A percentile compares a stretch with the other conserved stretches of the same genome.
Evolutionary conservation across 2,329 filamentous ascomycete species (phyloP).

Genomic region (Apiospora aurea): DNA sequence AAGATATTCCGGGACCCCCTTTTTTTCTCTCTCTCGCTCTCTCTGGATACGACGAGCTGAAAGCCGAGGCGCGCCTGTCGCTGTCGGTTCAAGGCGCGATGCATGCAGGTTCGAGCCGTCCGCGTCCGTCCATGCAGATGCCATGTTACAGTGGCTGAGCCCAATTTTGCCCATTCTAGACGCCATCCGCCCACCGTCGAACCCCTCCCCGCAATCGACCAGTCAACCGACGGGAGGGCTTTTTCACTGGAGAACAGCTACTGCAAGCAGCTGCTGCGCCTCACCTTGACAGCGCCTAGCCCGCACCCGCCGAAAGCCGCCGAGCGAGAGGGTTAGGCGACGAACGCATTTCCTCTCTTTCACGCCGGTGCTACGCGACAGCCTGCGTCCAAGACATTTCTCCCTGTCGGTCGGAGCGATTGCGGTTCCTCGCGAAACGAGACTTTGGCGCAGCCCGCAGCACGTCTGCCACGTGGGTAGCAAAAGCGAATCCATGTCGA

Average conservation of each 20-base stretch:
- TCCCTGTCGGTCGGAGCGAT: neutral
- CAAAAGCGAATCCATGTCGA: neutral
- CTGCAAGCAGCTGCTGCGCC: neutral
- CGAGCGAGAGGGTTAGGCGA: neutral
- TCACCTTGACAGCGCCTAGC: neutral
- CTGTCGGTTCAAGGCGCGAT: neutral
- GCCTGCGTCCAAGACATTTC: neutral
- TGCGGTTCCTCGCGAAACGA: neutral
- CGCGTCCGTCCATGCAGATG: neutral
- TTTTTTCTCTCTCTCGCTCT: too few relatives aligned
- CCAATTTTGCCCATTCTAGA: neutral
- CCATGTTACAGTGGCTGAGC: slow-evolving; percentile 17
- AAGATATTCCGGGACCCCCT: neutral
- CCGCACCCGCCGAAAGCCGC: neutral
- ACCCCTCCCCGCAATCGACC: slow-evolving; percentile 7
- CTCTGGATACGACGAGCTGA: neutral
- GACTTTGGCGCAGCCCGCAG: neutral
- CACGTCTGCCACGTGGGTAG: neutral
- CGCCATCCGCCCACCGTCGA: slow-evolving; percentile 7
- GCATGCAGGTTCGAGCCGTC: neutral
- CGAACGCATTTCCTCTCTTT: neutral
- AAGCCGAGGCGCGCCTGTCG: slow-evolving; percentile 13
- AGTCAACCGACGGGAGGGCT: neutral
- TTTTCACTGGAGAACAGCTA: neutral
- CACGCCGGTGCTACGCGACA: neutral